Conservation (phyloP, 345 rosid species). For the Euphorbia lathyris region DNA sequence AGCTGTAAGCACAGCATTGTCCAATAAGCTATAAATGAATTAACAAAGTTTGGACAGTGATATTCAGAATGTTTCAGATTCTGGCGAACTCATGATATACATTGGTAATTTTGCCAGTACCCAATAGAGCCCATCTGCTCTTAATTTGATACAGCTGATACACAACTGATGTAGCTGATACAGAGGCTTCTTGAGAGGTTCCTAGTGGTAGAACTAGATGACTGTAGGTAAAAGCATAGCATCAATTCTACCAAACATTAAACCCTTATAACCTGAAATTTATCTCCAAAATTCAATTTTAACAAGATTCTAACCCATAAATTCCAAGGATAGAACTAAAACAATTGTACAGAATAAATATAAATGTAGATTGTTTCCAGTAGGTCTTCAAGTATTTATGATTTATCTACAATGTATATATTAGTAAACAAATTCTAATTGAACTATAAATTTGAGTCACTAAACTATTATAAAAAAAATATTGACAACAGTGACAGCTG, state of each 20-base stretch:
- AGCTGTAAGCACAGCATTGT: not conserved
- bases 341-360: not conserved
- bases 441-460: not conserved
- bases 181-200: not conserved
- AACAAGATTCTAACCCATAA: not conserved
- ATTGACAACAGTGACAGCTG: not conserved
- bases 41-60: not conserved
- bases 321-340: not conserved
- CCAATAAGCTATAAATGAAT: not conserved
- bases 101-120: not conserved
- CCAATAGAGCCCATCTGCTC: not conserved
- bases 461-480: not conserved
- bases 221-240: not conserved
- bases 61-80: slow-evolving; percentile 1
- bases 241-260: not conserved
- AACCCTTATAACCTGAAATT: not conserved
- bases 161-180: not conserved
- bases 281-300: not conserved
- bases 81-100: not conserved
- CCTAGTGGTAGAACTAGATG: not conserved
- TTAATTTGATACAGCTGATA: not conserved
- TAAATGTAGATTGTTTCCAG: not conserved
- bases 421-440: not conserved
- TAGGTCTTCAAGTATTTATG: not conserved
- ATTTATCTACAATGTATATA: not conserved